Conservation (phyloP, 73 alveolate genomes). For the Paramecium primaurelia region DNA sequence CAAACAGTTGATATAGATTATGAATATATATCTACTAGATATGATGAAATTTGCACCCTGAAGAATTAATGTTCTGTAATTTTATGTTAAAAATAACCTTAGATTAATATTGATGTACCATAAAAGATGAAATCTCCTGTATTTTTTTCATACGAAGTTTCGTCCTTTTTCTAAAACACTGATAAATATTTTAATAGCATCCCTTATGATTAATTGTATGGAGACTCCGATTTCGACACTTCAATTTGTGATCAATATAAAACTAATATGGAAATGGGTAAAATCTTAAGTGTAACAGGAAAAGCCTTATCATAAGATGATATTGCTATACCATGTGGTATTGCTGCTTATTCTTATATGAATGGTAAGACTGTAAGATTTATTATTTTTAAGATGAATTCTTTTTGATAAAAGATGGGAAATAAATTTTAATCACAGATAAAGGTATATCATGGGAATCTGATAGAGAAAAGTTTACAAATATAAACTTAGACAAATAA, state of each 20-base stretch:
- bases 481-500: conserved; percentile 54
- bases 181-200: neutral
- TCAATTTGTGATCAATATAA: neutral
- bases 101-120: neutral
- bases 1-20: neutral
- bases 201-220: neutral
- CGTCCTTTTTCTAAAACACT: neutral
- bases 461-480: conserved; percentile 68
- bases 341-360: conserved; percentile 83
- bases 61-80: neutral
- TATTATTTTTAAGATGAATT: neutral
- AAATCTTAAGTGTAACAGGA: conserved; percentile 47
- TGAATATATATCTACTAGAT: neutral
- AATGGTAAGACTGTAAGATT: conserved; percentile 48
- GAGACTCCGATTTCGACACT: neutral
- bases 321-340: conserved; percentile 89
- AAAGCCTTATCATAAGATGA: conserved; percentile 49
- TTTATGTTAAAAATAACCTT: neutral
- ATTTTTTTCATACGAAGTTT: conserved; percentile 1
- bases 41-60: neutral
- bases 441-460: conserved; percentile 77
- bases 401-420: neutral
- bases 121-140: neutral
- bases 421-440: conserved; percentile 56
- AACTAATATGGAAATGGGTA: neutral